A percentile compares a stretch with the other conserved stretches of the same genome.
Conservation (phyloP, 495 filamentous ascomycete genomes). For the Oleoguttula mirabilis region DNA sequence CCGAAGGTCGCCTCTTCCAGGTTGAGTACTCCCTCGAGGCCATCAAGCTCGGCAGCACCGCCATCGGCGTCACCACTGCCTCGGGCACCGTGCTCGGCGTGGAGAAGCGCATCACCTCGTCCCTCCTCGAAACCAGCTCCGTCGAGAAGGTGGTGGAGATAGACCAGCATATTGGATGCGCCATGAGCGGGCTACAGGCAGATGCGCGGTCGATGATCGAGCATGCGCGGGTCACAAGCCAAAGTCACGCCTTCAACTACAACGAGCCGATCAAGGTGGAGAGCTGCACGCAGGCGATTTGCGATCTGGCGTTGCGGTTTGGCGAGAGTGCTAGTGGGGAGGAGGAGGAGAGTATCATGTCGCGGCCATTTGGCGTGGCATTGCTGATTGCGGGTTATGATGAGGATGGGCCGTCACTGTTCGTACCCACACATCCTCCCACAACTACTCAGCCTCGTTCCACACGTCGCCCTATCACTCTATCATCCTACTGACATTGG, state of each 20-base stretch:
- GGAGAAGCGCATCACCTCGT: slow-evolving; percentile 96
- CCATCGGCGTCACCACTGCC: slow-evolving; percentile 90
- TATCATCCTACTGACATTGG: no score
- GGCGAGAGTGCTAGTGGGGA: slow-evolving; percentile 86
- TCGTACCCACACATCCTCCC: no score
- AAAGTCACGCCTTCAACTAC: slow-evolving; percentile 94
- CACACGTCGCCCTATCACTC: no score
- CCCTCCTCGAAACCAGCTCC: slow-evolving; percentile 88
- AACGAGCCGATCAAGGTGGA: slow-evolving; percentile 88
- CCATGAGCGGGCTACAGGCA: slow-evolving; percentile 94
- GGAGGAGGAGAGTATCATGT: slow-evolving; percentile 98
- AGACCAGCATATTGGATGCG: slow-evolving; percentile 94
- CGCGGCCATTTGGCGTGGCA: slow-evolving; percentile 89
- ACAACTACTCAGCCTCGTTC: no score
- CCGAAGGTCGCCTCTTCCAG: slow-evolving; percentile 98
- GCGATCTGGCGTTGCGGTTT: slow-evolving; percentile 90
- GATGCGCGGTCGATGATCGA: slow-evolving; percentile 94
- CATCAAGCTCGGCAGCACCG: slow-evolving; percentile 97
- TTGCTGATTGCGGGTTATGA: slow-evolving; percentile 93
- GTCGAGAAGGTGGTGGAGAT: slow-evolving; percentile 99
- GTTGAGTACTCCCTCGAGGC: slow-evolving; percentile 99
- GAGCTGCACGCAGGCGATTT: slow-evolving; percentile 97
- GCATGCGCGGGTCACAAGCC: slow-evolving; percentile 93
- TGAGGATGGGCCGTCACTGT: slow-evolving; percentile 91
- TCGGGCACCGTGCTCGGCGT: slow-evolving; percentile 92